phyloP scores from a whole-genome alignment of 768 basidiomycete genomes.

The Rhizopogon sp. region DNA sequence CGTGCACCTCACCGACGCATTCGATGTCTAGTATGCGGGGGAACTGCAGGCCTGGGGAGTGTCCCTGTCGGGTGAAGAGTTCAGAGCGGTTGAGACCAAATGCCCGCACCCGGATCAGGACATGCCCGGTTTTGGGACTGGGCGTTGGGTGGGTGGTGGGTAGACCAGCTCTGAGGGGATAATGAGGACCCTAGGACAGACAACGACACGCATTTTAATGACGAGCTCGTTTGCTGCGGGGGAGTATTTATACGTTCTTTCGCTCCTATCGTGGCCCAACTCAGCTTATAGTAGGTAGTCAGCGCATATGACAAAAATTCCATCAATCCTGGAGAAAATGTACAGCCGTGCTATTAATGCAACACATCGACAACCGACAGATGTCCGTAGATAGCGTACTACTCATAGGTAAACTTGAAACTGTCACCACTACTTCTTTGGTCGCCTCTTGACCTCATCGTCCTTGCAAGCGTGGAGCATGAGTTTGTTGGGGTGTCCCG shows the following conservation, averaged over 20 bases:
- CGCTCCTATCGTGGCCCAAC: not conserved
- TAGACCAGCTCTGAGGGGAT: slow-evolving; percentile 15
- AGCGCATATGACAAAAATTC: no score
- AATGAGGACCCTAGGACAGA: slow-evolving; percentile 18
- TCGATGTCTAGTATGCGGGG: slow-evolving; percentile 20
- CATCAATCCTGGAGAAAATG: not conserved
- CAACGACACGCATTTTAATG: slow-evolving; percentile 12
- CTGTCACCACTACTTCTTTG: slow-evolving; percentile 22
- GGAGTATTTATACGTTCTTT: no score
- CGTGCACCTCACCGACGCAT: slow-evolving; percentile 22
- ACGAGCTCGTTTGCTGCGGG: not conserved
- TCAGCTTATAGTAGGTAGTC: no score
- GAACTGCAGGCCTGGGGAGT: slow-evolving; percentile 17
- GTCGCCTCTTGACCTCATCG: slow-evolving; percentile 75
- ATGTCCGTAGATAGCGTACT: slow-evolving; percentile 1
- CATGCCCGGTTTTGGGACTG: slow-evolving; percentile 15
- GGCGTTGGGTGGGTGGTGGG: slow-evolving; percentile 13
- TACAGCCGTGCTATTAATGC: slow-evolving; percentile 3
- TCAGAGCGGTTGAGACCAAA: slow-evolving; percentile 22
- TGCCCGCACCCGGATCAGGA: slow-evolving; percentile 18
- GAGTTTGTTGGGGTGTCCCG: slow-evolving; percentile 66
- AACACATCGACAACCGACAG: slow-evolving; percentile 2
- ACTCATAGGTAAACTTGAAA: not conserved
- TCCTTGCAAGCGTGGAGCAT: slow-evolving; percentile 85
- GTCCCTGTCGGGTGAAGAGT: slow-evolving; percentile 18